These are phyloP conservation scores for Catharanthus roseus DNA, from an alignment of 257 asterid genomes.

Conservation along the genomic window DNA sequence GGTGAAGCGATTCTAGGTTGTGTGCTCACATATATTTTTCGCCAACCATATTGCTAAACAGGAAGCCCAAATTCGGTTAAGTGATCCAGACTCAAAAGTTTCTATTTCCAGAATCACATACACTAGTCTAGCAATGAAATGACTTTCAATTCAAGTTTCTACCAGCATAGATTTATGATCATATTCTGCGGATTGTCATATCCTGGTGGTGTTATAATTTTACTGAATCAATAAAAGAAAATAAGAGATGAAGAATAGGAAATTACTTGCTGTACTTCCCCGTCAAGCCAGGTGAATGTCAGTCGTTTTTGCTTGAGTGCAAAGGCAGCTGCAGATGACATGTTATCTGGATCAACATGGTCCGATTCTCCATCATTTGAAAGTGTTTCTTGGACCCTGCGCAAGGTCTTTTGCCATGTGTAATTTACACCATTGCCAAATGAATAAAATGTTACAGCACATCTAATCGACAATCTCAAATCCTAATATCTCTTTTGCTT, in stretches of 20 bases:
- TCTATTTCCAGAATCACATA: not conserved
- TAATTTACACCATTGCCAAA: constrained; percentile 27
- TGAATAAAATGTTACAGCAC: constrained; percentile 15
- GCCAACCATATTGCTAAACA: not conserved
- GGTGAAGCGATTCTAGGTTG: not conserved
- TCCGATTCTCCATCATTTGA: constrained; percentile 37
- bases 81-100: not conserved
- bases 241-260: constrained; percentile 9
- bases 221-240: constrained; percentile 7
- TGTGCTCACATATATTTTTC: not conserved
- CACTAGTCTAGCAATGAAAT: not conserved
- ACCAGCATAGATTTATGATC: not conserved
- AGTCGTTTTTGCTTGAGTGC: constrained; percentile 73
- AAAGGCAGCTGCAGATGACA: constrained; percentile 44
- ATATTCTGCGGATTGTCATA: constrained; percentile 4
- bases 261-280: constrained; percentile 84
- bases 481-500: not conserved
- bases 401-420: constrained; percentile 66
- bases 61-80: not conserved
- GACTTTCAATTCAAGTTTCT: not conserved
- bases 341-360: constrained; percentile 41
- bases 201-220: not conserved
- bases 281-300: constrained; percentile 93
- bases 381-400: constrained; percentile 78
- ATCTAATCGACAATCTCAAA: not conserved